A percentile compares a stretch with the other conserved stretches of the same genome.
Conservation (phyloP, 352 stramenopile species). For the Phytopythium aichiense region DNA sequence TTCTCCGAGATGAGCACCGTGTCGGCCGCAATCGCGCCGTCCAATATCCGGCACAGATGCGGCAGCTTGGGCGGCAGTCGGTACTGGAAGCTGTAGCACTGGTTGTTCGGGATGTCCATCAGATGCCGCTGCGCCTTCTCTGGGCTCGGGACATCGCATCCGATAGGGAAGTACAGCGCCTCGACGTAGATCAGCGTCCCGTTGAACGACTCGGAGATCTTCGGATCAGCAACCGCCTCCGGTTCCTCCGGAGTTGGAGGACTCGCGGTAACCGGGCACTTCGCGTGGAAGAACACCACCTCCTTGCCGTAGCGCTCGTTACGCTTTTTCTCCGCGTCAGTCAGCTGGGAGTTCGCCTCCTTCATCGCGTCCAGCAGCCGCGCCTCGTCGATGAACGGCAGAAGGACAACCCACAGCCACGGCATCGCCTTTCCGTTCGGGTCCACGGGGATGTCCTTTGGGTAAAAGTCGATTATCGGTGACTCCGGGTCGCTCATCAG, state of each 20-base stretch:
- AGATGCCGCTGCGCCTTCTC: conserved; percentile 70
- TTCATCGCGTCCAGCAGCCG: conserved; percentile 90
- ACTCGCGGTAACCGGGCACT: conserved; percentile 41
- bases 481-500: conserved; percentile 95
- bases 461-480: conserved; percentile 97
- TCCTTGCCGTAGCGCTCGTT: conserved; percentile 81
- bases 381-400: conserved; percentile 98
- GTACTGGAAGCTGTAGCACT: conserved; percentile 86
- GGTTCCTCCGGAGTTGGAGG: conserved; percentile 35
- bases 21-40: conserved; percentile 34
- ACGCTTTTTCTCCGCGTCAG: conserved; percentile 74
- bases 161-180: conserved; percentile 69
- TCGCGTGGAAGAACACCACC: conserved; percentile 80
- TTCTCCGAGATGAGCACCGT: conserved; percentile 48
- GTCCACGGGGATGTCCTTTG: conserved; percentile 94
- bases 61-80: conserved; percentile 38
- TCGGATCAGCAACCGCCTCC: conserved; percentile 40
- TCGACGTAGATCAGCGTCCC: conserved; percentile 72
- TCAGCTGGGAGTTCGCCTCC: conserved; percentile 57
- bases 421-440: conserved; percentile 98
- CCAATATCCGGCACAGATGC: conserved; percentile 59
- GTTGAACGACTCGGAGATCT: conserved; percentile 61
- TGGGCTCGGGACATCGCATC: conserved; percentile 66
- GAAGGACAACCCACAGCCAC: conserved; percentile 98
- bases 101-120: conserved; percentile 81